Base-by-base conservation (phyloP, 371 early-diverging fungal genomes). In the Apophysomyces elegans region DNA sequence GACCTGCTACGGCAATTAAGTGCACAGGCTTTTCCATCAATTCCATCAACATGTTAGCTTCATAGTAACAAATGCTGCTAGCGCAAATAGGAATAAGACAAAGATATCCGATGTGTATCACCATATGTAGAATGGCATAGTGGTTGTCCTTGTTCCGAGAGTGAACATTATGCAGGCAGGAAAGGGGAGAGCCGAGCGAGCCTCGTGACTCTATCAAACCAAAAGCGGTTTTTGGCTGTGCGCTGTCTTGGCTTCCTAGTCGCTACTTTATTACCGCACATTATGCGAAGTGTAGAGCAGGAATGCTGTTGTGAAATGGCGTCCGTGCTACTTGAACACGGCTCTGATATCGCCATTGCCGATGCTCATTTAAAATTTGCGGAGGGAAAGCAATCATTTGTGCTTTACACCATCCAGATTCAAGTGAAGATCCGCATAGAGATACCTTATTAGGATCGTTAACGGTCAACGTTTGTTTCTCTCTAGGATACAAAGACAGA, bases 401-500 rank as follows among this genome's bases (percentile, higher is more conserved):
- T 66, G n/a, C 66, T 73, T 21, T 73, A 73, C 56, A 64, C 64
- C 26, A 67, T 73, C 46, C 61, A 61, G 38, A 66, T 69, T 36
- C 61, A 73, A 58, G 73, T 69, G 56, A 46, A 16, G 5, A 39
- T 43, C 2, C 41, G 2, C 13, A 18, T 12, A 35, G 35, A 41
- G 16, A 26, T 5, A 43, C 36, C 35, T 5, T 58, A 2, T 58
- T 8, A 65, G 39, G 38, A 50, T 26, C 32, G 3, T 26, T 26
- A 26, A 26, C 47, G 8, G 7, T 26, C n/a, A 46, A 13, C 5
- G 21, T 32, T 43, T 21, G 14, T 8, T 18, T 50, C 3, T 37
- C 14, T 36, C 18, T 74, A 89, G 84, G 81, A 84, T 45, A 81
- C 78, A 57, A 85, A 85, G 64, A 86, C 84, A 39, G 83, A 86